Conservation (phyloP, 2,329 filamentous ascomycete species). For the Paecilomyces formosus region DNA sequence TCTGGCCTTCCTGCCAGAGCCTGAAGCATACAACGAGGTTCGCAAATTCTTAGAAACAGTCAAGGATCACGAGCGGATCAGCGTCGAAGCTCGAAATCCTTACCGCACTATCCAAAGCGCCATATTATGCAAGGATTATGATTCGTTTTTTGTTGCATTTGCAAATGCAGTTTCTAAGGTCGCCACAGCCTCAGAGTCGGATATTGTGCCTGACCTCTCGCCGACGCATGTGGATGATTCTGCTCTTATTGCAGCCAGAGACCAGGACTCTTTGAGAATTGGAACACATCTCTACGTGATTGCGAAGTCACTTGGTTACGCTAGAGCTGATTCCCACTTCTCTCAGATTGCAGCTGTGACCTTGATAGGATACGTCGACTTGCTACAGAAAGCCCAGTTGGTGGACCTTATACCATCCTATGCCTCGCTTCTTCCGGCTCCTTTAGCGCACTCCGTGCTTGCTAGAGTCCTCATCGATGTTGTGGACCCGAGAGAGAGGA, state of each 20-base stretch:
- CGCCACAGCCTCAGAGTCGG: conserved; percentile 17
- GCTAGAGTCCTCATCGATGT: conserved; percentile 71
- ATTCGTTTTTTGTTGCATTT: conserved; percentile 32
- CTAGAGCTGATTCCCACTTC: conserved; percentile 42
- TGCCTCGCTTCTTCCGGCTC: conserved; percentile 64
- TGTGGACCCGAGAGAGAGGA: conserved; percentile 56
- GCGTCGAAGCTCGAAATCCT: conserved; percentile 34
- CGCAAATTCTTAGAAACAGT: conserved; percentile 30
- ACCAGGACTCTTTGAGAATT: conserved; percentile 59
- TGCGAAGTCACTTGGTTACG: conserved; percentile 52
- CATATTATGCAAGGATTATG: conserved; percentile 35
- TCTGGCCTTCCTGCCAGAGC: conserved; percentile 50
- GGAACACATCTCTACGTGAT: conserved; percentile 61
- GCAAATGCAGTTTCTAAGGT: conserved; percentile 34
- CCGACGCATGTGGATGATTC: conserved; percentile 49
- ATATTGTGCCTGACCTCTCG: conserved; percentile 30
- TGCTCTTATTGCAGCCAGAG: conserved; percentile 30
- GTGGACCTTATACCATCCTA: conserved; percentile 81
- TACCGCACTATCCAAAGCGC: conserved; percentile 38
- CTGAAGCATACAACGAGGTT: conserved; percentile 37
- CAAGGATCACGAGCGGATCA: conserved; percentile 26
- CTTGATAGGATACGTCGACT: conserved; percentile 73
- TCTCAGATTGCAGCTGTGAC: conserved; percentile 59
- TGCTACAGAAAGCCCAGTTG: conserved; percentile 63
- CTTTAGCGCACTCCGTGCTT: conserved; percentile 62